These are phyloP conservation scores for Tolypocladium endophyticum DNA, from an alignment of 2,329 filamentous ascomycete genomes.

Conservation along the genomic window DNA sequence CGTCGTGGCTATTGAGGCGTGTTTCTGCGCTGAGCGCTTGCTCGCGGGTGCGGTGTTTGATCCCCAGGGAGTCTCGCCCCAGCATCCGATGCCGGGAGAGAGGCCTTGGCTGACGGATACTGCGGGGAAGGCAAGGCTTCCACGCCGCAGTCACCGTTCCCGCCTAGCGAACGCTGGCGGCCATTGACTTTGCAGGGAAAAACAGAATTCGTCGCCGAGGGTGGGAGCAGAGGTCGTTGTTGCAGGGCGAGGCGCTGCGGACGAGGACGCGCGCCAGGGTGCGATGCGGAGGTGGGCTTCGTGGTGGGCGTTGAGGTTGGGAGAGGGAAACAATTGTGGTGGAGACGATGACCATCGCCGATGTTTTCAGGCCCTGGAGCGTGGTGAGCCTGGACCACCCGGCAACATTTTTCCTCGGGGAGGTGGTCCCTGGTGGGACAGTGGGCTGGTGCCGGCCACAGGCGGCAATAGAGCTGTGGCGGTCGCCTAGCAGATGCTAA, in stretches of 20 bases:
- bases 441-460: background rate
- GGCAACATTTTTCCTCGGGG: background rate
- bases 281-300: conserved; percentile 1
- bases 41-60: background rate
- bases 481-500: background rate
- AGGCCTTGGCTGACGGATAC: conserved; percentile 27
- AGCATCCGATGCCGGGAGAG: conserved; percentile 12
- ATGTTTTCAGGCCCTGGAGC: background rate
- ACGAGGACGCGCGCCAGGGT: background rate
- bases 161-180: conserved; percentile 44
- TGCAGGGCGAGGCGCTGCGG: background rate
- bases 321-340: background rate
- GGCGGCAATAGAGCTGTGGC: background rate
- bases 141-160: conserved; percentile 47
- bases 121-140: conserved; percentile 41
- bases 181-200: conserved; percentile 37
- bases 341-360: conserved; percentile 1
- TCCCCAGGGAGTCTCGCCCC: background rate
- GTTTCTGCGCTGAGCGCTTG: background rate
- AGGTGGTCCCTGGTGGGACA: background rate
- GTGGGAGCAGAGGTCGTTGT: background rate
- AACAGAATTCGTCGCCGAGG: conserved; percentile 4
- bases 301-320: background rate
- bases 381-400: background rate
- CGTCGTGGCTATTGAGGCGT: background rate